Evolutionary conservation across 495 filamentous ascomycete genomes (phyloP), one percentile per base, ranked within the genome.

Genomic region (Penicillium bovifimosum): DNA sequence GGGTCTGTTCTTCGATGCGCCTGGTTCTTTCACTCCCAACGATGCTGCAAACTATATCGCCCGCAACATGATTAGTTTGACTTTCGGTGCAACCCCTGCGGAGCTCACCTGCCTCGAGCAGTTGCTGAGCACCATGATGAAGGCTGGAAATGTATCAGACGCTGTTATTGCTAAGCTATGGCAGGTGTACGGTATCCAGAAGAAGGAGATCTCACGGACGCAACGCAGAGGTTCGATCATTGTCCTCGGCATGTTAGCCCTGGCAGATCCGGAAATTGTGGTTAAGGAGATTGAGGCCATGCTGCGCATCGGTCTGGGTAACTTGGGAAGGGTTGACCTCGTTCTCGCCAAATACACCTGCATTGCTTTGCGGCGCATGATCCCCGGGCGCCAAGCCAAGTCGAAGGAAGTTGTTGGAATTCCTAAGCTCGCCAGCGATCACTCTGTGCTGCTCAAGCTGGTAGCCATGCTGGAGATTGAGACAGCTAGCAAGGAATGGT

Each of bases 1-100:
- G 67, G 83, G 87, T 14, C 77, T 99, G 7, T 99, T 96, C 71
- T 97, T 99, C 59, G 87, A 92, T 65, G 91, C 93, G 1, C 93
- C 93, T 0, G 88, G 89, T 43, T 80, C 80, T 29, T 96, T 96
- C 70, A 87, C 73, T 18, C 77, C 82, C 7, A 97, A 96, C 61
- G 93, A 97, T 65, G 82, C 90, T 9, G 93, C 93, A 20, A 97
- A 93, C 68, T 97, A 91, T 61, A 88, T 99, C 60, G 92, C 92
- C 32, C 82, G 91, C 42, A 97, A 96, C 72, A 97, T 99, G 95
- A 96, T 97, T 67, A 95, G 88, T 72, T 73, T 99, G 54, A 99
- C 93, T 0, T 96, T 96, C 66, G 92, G 91, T 13, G 88, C 91
- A 5, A 95, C 91, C 0, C 87, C 91, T 3, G 93, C 93, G 1